These are phyloP conservation scores for Cercospora sojina DNA, from an alignment of 2,329 filamentous ascomycete genomes.

Conservation along the genomic window DNA sequence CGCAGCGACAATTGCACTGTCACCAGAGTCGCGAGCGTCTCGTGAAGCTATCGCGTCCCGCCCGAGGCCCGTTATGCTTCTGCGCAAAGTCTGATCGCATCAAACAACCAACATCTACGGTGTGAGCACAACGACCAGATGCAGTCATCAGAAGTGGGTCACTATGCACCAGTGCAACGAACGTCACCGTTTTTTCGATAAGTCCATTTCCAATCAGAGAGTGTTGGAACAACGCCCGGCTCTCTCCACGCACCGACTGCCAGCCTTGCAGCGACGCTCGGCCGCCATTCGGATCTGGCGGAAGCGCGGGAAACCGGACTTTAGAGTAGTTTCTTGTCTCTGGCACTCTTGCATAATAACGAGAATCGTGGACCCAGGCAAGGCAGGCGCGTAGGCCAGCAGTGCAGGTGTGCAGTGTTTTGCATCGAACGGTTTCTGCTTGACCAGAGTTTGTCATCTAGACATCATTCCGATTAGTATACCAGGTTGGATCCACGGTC, in stretches of 20 bases:
- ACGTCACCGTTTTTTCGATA: background rate
- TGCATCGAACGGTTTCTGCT: background rate
- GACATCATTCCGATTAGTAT: background rate
- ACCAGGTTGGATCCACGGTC: background rate
- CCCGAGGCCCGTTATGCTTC: background rate
- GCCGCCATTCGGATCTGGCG: conserved; percentile 4
- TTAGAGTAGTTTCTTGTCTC: background rate
- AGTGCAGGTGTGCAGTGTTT: background rate
- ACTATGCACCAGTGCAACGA: background rate
- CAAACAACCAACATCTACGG: background rate
- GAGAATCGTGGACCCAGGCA: background rate
- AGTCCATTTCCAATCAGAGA: background rate
- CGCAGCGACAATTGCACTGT: background rate
- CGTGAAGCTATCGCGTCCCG: background rate
- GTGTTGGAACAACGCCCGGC: background rate
- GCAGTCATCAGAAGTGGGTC: conserved; percentile 3
- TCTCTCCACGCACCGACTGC: background rate
- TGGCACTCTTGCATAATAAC: background rate
- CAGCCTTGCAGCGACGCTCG: conserved; percentile 4
- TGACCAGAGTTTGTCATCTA: conserved; percentile 1
- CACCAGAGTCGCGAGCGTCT: background rate
- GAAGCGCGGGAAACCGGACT: conserved; percentile 4
- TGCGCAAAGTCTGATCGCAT: background rate
- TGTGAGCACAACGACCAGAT: background rate
- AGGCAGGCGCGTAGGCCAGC: background rate